Percentiles rank a stretch among this genome's conserved stretches.
phyloP scores from a whole-genome alignment of 805 yeast genomes.

The Barnettozyma wickerhamii region DNA sequence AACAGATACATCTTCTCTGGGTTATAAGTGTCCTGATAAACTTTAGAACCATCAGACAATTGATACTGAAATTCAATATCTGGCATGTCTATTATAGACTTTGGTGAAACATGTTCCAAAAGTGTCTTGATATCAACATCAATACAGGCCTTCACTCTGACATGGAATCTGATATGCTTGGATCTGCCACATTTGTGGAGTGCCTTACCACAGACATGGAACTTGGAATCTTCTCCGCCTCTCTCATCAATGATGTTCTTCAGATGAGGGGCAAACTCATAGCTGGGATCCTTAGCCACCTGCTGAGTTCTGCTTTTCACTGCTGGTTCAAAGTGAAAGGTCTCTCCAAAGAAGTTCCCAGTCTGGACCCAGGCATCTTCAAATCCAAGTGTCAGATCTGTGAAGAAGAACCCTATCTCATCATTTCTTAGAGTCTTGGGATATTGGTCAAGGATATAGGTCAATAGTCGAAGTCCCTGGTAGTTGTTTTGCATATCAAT shows the following conservation, averaged over 20 bases:
- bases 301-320: conserved; percentile 17
- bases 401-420: conserved; percentile 37
- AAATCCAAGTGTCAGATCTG: conserved; percentile 42
- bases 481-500: conserved; percentile 39
- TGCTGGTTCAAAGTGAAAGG: conserved; percentile 29
- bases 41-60: conserved; percentile 17
- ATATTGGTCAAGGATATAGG: conserved; percentile 35
- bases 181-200: not conserved
- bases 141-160: conserved; percentile 34
- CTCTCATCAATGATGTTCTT: not conserved
- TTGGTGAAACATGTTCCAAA: conserved; percentile 5
- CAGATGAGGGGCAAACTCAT: conserved; percentile 2
- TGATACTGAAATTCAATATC: not conserved
- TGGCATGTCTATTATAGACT: conserved; percentile 3
- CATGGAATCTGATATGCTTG: conserved; percentile 14
- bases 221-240: conserved; percentile 3
- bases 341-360: conserved; percentile 20
- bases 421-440: conserved; percentile 28
- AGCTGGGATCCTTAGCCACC: not conserved
- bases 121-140: conserved; percentile 26
- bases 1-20: conserved; percentile 26
- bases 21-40: conserved; percentile 17
- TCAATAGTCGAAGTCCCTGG: conserved; percentile 35
- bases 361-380: conserved; percentile 49
- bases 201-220: conserved; percentile 17